Evolutionary conservation across 2,329 filamentous ascomycete genomes (phyloP).

Genomic region (Sporothrix mexicana): DNA sequence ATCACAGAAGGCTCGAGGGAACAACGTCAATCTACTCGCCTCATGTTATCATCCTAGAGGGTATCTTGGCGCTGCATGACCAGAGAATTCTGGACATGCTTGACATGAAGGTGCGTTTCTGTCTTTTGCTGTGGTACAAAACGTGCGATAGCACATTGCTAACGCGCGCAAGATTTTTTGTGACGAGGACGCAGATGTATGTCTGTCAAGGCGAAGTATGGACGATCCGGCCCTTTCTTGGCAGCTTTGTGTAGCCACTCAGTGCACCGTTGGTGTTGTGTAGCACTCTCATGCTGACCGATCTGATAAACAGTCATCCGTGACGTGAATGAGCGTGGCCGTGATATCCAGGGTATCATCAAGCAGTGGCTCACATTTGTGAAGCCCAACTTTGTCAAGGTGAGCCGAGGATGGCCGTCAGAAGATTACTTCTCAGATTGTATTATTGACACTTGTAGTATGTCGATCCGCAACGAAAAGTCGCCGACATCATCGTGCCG

Average conservation of each 20-base stretch:
- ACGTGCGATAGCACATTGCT: neutral
- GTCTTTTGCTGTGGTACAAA: neutral
- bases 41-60: conserved; percentile 92
- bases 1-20: conserved; percentile 78
- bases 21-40: conserved; percentile 94
- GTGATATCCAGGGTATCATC: conserved; percentile 93
- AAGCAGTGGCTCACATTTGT: conserved; percentile 98
- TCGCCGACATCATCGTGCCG: conserved; percentile 94
- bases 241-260: neutral
- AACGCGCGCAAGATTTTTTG: conserved; percentile 74
- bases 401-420: conserved; percentile 36
- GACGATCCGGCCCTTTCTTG: conserved; percentile 30
- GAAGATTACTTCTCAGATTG: neutral
- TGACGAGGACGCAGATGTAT: conserved; percentile 93
- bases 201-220: conserved; percentile 84
- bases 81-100: conserved; percentile 81
- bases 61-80: conserved; percentile 94
- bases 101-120: conserved; percentile 81
- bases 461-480: conserved; percentile 88
- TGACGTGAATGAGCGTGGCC: conserved; percentile 85
- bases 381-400: conserved; percentile 92
- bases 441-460: conserved; percentile 54
- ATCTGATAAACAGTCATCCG: conserved; percentile 66
- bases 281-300: conserved; percentile 28
- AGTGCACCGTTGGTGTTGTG: neutral